Evolutionary conservation across 768 basidiomycete species (phyloP).

Genomic region (Astraeus odoratus): DNA sequence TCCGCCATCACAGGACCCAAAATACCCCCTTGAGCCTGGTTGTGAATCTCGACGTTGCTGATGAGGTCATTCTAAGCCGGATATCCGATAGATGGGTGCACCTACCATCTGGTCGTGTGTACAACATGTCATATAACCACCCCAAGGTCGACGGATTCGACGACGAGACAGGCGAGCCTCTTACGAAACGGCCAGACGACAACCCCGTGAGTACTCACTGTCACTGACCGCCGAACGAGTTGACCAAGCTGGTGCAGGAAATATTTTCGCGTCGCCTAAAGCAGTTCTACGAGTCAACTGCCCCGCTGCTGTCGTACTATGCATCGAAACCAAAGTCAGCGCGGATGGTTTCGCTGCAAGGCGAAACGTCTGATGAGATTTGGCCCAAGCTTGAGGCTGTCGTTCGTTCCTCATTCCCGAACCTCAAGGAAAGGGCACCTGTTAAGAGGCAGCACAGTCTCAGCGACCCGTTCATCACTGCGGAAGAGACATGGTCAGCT

Average conservation of each 20-base stretch:
- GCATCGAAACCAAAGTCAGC: constrained; percentile 33
- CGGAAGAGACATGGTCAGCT: constrained; percentile 9
- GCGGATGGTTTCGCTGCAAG: constrained; percentile 52
- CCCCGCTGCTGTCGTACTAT: constrained; percentile 76
- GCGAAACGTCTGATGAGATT: constrained; percentile 80
- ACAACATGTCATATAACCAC: constrained; percentile 84
- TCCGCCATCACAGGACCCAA: constrained; percentile 39
- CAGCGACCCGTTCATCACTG: constrained; percentile 43
- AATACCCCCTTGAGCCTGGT: constrained; percentile 68
- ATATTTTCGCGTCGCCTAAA: constrained; percentile 68
- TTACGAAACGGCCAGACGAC: constrained; percentile 87
- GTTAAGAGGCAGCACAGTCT: constrained; percentile 45
- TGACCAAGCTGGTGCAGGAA: constrained; percentile 40
- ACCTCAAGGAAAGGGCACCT: constrained; percentile 44
- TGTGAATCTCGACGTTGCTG: constrained; percentile 84
- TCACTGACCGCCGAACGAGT: not conserved
- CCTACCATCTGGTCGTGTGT: constrained; percentile 80
- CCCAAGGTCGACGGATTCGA: constrained; percentile 76
- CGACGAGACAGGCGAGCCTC: constrained; percentile 79
- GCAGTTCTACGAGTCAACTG: constrained; percentile 74
- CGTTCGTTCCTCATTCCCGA: constrained; percentile 52
- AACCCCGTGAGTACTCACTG: constrained; percentile 60
- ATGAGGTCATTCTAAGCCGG: constrained; percentile 75
- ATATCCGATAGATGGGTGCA: constrained; percentile 92
- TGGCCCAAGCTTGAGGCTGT: constrained; percentile 75